phyloP scores from a whole-genome alignment of 805 yeast species.

The Suhomyces sp. region DNA sequence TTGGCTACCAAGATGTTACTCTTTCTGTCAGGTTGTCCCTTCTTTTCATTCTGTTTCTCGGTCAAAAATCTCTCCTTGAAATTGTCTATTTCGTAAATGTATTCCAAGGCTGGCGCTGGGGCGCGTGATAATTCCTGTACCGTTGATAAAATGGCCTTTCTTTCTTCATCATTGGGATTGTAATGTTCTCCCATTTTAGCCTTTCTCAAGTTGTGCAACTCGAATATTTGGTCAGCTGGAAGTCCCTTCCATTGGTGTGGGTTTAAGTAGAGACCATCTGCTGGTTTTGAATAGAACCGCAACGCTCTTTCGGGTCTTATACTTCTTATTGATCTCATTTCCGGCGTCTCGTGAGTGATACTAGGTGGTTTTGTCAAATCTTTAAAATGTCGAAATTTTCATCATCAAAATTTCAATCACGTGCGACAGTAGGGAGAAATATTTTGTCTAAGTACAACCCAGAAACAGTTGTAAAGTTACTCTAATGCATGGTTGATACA shows the following conservation, averaged over 20 bases:
- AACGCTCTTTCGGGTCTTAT: slow-evolving; percentile 8
- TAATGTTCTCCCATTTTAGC: slow-evolving; percentile 52
- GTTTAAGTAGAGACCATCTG: slow-evolving; percentile 45
- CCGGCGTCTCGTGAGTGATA: not conserved
- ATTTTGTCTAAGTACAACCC: no score
- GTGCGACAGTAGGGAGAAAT: no score
- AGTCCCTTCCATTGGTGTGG: slow-evolving; percentile 73
- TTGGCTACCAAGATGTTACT: slow-evolving; percentile 36
- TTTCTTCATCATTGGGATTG: slow-evolving; percentile 64
- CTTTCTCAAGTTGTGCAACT: slow-evolving; percentile 60
- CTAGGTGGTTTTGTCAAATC: slow-evolving; percentile 1
- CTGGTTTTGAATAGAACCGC: slow-evolving; percentile 11
- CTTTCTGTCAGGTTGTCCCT: slow-evolving; percentile 39
- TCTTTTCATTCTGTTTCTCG: slow-evolving; percentile 34
- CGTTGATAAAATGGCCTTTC: slow-evolving; percentile 53
- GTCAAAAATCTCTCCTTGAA: slow-evolving; percentile 44
- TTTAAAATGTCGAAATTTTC: slow-evolving; percentile 7
- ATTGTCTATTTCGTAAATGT: slow-evolving; percentile 42
- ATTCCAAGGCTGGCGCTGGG: slow-evolving; percentile 35
- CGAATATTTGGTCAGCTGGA: slow-evolving; percentile 61
- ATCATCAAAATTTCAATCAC: slow-evolving; percentile 1
- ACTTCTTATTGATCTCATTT: slow-evolving; percentile 10
- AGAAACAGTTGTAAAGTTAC: no score
- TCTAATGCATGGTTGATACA: no score
- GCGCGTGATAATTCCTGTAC: slow-evolving; percentile 27